Conservation (phyloP, 257 asterid genomes). For the Leptodermis oblonga region DNA sequence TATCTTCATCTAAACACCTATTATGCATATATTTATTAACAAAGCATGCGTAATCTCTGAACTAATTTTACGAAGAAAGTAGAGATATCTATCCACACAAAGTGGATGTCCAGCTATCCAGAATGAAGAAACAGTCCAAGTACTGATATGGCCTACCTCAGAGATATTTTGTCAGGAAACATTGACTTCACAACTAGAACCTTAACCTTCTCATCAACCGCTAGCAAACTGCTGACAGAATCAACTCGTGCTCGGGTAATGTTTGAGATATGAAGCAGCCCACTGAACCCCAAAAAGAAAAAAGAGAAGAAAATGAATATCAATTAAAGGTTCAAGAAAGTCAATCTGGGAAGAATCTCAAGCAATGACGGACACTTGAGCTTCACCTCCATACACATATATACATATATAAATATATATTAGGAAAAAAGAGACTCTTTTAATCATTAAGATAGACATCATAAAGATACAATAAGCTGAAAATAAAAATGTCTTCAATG, state of each 20-base stretch:
- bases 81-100: not conserved
- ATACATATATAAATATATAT: too few relatives aligned
- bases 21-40: not conserved
- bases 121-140: not conserved
- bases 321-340: not conserved
- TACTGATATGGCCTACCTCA: slow-evolving; percentile 49
- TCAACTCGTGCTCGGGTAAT: slow-evolving; percentile 45
- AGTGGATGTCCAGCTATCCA: not conserved
- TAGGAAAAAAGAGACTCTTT: too few relatives aligned
- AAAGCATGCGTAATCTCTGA: not conserved
- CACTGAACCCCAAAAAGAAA: slow-evolving; percentile 46
- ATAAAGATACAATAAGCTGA: not conserved
- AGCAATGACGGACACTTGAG: not conserved
- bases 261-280: slow-evolving; percentile 85
- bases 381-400: not conserved
- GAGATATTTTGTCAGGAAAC: slow-evolving; percentile 76
- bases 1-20: not conserved
- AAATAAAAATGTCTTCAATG: not conserved
- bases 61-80: not conserved
- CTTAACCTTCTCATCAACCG: slow-evolving; percentile 75
- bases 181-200: slow-evolving; percentile 71
- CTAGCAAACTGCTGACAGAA: slow-evolving; percentile 61
- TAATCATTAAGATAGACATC: not conserved
- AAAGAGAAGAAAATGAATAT: slow-evolving; percentile 1
- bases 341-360: not conserved